Evolutionary conservation across 202 grass and related monocot genomes (phyloP), one percentile per base, ranked within the genome.

Genomic region (Sporobolus alterniflorus): DNA sequence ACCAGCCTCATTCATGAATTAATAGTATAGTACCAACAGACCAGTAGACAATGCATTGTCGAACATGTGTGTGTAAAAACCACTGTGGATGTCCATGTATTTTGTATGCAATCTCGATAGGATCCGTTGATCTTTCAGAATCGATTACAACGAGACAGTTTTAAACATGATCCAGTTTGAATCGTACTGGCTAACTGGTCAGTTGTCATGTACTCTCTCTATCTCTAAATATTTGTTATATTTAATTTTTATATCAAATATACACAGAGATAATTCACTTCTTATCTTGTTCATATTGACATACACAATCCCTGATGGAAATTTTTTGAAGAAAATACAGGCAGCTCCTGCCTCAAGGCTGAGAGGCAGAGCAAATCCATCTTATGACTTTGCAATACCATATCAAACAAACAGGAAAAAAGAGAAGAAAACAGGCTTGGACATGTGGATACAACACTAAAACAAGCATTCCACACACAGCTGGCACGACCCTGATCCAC

Each of bases 401-500:
- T 82, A 78, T 63, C 21, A 83, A 83, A 18, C 88, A 86, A 62
- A 47, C 68, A 54, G 25, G 9, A 36, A 59, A 22, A 49, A 56
- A 46, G 1, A 36, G 4, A 10, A 36, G 7, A 2, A 42, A 32
- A 10, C 26, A 30, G 36, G 31, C 31, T 34, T 65, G 6, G 71
- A 80, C 79, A 87, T 87, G 88, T 90, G 88, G 88, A 87, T 65
- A 71, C 88, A 90, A 33, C 84, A 90, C 88, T 90, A 87, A 90
- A 90, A 90, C 80, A 69, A 90, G 79, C 86, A 84, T 87, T 90
- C 80, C 88, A 90, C 88, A 83, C 75, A 80, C 75, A 80, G 69
- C 83, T 50, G 67, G 64, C 83, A 82, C 73, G 39, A 64, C 68
- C 59, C 80, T 60, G 67, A 59, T 86, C 83, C 92, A 94, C 55